Conservation (phyloP, 352 stramenopile species). For the Sclerospora graminicola region DNA sequence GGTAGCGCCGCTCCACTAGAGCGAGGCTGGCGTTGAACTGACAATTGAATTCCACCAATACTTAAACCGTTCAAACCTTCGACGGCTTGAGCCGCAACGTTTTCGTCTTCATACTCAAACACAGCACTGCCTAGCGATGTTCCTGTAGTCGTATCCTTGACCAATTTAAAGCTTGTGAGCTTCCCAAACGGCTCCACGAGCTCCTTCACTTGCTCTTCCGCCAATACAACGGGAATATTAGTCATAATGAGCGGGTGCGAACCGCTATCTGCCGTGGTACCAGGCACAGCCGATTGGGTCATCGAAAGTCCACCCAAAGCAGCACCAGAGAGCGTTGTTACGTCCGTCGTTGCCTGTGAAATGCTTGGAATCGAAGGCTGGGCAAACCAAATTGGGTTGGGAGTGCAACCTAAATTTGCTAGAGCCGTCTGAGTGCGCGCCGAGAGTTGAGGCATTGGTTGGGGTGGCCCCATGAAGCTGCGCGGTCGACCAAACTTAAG, state of each 20-base stretch:
- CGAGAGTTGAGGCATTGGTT: conserved; percentile 59
- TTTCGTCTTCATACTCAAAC: conserved; percentile 70
- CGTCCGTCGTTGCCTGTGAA: not conserved
- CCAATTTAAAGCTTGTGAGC: conserved; percentile 53
- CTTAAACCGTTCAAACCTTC: conserved; percentile 70
- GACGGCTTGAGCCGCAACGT: conserved; percentile 44
- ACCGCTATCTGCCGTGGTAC: not conserved
- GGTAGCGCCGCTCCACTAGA: conserved; percentile 8
- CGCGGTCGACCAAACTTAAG: conserved; percentile 80
- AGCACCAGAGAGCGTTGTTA: conserved; percentile 5
- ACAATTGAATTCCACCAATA: conserved; percentile 56
- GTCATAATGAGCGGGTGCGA: conserved; percentile 59
- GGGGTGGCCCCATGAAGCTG: conserved; percentile 76
- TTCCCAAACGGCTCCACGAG: conserved; percentile 76
- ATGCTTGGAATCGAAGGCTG: conserved; percentile 18
- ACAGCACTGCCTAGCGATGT: conserved; percentile 58
- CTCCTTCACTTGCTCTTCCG: conserved; percentile 73
- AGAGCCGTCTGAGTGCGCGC: conserved; percentile 68
- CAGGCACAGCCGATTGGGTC: not conserved
- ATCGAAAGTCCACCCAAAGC: conserved; percentile 4
- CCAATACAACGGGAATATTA: conserved; percentile 72
- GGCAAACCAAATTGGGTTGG: conserved; percentile 73
- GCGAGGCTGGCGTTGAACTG: conserved; percentile 42
- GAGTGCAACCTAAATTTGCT: conserved; percentile 69
- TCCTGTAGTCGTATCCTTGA: conserved; percentile 39